Evolutionary conservation across 2,329 filamentous ascomycete species (phyloP).

Genomic region (Trichophyton schoenleinii): DNA sequence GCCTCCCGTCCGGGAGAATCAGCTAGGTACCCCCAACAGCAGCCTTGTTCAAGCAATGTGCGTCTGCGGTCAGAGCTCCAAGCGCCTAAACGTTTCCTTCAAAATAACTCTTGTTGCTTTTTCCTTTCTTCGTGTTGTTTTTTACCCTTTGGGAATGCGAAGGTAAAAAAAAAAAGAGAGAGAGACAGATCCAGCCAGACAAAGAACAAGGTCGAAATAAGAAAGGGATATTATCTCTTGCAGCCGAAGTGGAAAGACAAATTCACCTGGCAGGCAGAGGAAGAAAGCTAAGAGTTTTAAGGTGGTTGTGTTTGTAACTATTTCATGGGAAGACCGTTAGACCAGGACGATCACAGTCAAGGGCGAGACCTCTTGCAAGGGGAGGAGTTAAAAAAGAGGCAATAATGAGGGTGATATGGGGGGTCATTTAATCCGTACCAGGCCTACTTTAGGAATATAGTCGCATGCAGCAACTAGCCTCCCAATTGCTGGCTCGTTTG

Average conservation of each 20-base stretch:
- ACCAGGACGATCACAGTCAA: not conserved
- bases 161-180: no score
- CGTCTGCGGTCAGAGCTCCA: not conserved
- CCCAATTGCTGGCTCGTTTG: not conserved
- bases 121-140: not conserved
- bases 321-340: not conserved
- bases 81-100: not conserved
- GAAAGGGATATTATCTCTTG: not conserved
- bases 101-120: not conserved
- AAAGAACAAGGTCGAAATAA: not conserved
- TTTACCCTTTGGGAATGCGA: not conserved
- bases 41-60: not conserved
- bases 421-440: not conserved
- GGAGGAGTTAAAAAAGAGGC: not conserved
- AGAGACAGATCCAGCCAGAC: not conserved
- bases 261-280: not conserved
- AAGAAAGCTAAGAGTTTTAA: conserved; percentile 2
- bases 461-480: not conserved
- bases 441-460: not conserved
- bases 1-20: conserved; percentile 1
- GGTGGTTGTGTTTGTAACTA: not conserved
- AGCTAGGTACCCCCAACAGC: not conserved
- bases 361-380: not conserved
- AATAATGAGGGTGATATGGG: not conserved
- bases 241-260: not conserved